Conservation (phyloP, 2,329 filamentous ascomycete genomes). For the Botrytis pseudocinerea region DNA sequence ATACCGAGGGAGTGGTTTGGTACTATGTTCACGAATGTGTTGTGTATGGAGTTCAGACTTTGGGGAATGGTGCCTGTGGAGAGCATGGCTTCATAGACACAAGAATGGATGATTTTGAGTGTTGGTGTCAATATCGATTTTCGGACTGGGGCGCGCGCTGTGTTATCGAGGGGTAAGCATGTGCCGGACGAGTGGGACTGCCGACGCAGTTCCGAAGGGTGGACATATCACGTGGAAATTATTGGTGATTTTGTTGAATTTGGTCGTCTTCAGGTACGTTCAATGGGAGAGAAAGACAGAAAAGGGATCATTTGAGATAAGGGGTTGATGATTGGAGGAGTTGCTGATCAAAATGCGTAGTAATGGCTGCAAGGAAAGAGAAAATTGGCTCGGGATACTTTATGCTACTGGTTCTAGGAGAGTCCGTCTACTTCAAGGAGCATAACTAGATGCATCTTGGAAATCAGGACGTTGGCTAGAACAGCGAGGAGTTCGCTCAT, state of each 20-base stretch:
- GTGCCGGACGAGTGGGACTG: neutral
- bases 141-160: neutral
- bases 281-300: neutral
- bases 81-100: neutral
- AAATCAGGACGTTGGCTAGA: neutral
- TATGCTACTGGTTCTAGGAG: neutral
- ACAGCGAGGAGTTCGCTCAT: neutral
- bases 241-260: neutral
- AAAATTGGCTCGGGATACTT: neutral
- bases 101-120: neutral
- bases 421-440: neutral
- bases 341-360: neutral
- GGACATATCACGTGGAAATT: neutral
- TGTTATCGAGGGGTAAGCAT: neutral
- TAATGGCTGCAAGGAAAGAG: neutral
- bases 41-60: slow-evolving; percentile 9
- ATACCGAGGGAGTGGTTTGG: slow-evolving; percentile 6
- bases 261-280: neutral
- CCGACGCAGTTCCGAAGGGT: neutral
- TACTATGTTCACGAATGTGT: neutral
- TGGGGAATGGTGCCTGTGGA: slow-evolving; percentile 6
- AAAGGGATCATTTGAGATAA: neutral
- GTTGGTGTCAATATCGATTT: neutral
- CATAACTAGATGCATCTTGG: neutral
- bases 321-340: neutral